Evolutionary conservation across 2,329 filamentous ascomycete species (phyloP).

Genomic region (Colletotrichum noveboracense): DNA sequence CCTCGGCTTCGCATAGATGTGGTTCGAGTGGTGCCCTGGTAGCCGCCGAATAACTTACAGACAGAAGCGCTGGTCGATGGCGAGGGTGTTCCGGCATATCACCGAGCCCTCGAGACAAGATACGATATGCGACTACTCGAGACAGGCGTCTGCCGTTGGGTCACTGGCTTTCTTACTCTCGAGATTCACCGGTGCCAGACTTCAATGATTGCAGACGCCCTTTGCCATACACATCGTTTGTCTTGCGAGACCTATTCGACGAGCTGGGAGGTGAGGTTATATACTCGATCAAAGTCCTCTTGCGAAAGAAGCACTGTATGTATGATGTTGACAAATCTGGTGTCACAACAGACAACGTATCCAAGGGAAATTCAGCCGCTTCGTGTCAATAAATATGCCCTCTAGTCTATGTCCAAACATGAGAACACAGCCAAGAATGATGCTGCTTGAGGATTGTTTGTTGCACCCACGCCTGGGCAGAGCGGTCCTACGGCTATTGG

Average conservation of each 20-base stretch:
- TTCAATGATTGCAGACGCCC: neutral
- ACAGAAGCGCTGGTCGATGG: rapidly evolving
- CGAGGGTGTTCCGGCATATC: rapidly evolving
- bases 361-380: too few relatives aligned
- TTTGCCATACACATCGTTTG: too few relatives aligned
- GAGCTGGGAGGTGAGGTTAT: neutral
- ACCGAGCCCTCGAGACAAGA: neutral
- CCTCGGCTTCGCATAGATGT: neutral
- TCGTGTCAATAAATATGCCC: too few relatives aligned
- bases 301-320: rapidly evolving
- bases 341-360: too few relatives aligned
- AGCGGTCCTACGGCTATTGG: rapidly evolving
- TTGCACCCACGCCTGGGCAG: too few relatives aligned
- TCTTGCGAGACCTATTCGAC: neutral
- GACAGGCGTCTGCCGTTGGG: neutral
- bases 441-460: too few relatives aligned
- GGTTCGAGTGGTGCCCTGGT: rapidly evolving
- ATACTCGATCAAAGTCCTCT: neutral
- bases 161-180: neutral
- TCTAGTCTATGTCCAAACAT: too few relatives aligned
- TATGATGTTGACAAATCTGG: neutral
- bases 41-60: neutral
- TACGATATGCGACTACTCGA: neutral
- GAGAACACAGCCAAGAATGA: too few relatives aligned
- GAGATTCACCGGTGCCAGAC: rapidly evolving